Percentiles rank a stretch among this genome's conserved stretches.
Evolutionary conservation across 345 rosid species (phyloP).

Genomic region (Rhodomyrtus tomentosa): DNA sequence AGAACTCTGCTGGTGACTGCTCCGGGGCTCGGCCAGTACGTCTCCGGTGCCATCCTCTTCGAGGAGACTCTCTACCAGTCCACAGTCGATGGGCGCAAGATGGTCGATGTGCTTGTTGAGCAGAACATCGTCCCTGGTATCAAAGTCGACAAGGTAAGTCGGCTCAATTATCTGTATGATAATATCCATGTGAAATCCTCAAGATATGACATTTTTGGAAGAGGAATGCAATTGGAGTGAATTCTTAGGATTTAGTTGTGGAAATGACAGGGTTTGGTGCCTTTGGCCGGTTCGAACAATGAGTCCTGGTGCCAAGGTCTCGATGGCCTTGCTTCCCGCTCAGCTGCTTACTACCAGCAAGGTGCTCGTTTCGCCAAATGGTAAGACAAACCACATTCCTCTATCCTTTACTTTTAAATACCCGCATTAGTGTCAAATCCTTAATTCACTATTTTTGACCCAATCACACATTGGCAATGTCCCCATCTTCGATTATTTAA

Average conservation of each 20-base stretch:
- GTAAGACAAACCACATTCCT: not conserved
- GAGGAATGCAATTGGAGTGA: not conserved
- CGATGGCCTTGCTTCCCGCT: constrained; percentile 27
- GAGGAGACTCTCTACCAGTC: constrained; percentile 34
- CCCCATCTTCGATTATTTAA: not conserved
- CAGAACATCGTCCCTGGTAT: constrained; percentile 24
- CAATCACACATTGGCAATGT: not conserved
- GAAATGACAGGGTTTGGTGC: constrained; percentile 23
- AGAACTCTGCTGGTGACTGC: constrained; percentile 18
- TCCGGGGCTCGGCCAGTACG: constrained; percentile 18
- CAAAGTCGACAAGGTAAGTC: constrained; percentile 25
- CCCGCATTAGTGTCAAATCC: not conserved
- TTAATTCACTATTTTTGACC: not conserved
- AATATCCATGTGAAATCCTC: not conserved
- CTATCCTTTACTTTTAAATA: not conserved
- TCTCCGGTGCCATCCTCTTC: constrained; percentile 31
- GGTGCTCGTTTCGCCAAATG: constrained; percentile 35
- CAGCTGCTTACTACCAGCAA: constrained; percentile 28
- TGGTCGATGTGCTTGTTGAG: constrained; percentile 19
- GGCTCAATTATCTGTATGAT: not conserved
- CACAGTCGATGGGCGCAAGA: constrained; percentile 18
- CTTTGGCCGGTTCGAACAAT: constrained; percentile 23
- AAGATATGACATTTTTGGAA: not conserved
- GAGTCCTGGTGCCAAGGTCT: constrained; percentile 44
- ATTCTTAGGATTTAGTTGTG: not conserved